Evolutionary conservation across 139 green algal genomes (phyloP).

Genomic region (Chlamydomonas asymmetrica): DNA sequence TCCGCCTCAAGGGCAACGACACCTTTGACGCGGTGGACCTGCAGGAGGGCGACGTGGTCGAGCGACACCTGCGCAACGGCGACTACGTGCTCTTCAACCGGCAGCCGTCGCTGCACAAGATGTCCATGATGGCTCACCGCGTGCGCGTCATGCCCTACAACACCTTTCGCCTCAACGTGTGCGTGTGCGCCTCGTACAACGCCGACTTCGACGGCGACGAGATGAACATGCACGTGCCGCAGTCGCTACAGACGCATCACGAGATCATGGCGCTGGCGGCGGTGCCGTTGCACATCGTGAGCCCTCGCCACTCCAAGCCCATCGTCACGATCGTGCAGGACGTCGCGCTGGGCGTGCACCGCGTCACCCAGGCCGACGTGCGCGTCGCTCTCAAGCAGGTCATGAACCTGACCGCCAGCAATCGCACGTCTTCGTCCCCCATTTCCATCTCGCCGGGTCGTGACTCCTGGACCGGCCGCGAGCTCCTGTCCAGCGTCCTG

Average conservation of each 20-base stretch:
- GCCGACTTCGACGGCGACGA: slow-evolving; percentile 99
- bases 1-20: slow-evolving; percentile 80
- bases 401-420: slow-evolving; percentile 28
- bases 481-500: slow-evolving; percentile 9
- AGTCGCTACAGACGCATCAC: slow-evolving; percentile 77
- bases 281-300: slow-evolving; percentile 93
- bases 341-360: slow-evolving; percentile 10
- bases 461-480: background rate
- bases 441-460: no score
- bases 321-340: slow-evolving; percentile 93
- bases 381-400: background rate
- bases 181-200: slow-evolving; percentile 96
- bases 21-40: slow-evolving; percentile 30
- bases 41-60: slow-evolving; percentile 55
- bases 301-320: slow-evolving; percentile 83
- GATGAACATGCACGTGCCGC: slow-evolving; percentile 98
- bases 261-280: slow-evolving; percentile 94
- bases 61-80: slow-evolving; percentile 90
- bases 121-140: slow-evolving; percentile 93
- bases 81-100: slow-evolving; percentile 98
- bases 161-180: slow-evolving; percentile 69
- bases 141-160: slow-evolving; percentile 84
- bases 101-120: slow-evolving; percentile 96
- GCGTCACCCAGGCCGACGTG: slow-evolving; percentile 2
- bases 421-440: no score